These are phyloP conservation scores for Tetracladium setigerum DNA, from an alignment of 495 filamentous ascomycete species.

Conservation along the genomic window DNA sequence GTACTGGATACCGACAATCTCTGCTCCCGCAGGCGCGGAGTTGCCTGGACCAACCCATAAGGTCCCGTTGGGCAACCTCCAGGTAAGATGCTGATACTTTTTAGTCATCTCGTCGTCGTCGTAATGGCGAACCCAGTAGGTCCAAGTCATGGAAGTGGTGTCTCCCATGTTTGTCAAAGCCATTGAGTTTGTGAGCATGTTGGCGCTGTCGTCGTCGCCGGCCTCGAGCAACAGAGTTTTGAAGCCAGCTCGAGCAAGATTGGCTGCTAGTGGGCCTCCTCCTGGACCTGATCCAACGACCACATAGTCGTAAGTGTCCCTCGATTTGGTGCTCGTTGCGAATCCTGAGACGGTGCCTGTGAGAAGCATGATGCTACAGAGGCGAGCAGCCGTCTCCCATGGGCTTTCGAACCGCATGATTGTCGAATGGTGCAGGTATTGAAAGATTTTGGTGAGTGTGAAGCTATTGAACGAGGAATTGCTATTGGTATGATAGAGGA, in stretches of 20 bases:
- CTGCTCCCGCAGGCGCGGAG: conserved; percentile 32
- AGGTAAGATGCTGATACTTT: conserved; percentile 35
- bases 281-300: conserved; percentile 60
- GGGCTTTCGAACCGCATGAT: too few species aligned
- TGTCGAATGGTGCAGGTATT: too few species aligned
- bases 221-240: conserved; percentile 56
- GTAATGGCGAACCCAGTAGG: conserved; percentile 42
- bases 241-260: conserved; percentile 51
- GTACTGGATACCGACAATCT: conserved; percentile 33
- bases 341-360: too few species aligned
- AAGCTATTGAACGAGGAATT: too few species aligned
- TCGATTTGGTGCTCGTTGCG: neutral
- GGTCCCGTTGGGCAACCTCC: conserved; percentile 30
- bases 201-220: conserved; percentile 47
- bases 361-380: too few species aligned
- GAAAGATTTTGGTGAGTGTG: too few species aligned
- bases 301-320: conserved; percentile 50
- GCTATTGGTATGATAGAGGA: too few species aligned
- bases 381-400: too few species aligned
- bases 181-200: too few species aligned
- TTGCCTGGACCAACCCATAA: conserved; percentile 32
- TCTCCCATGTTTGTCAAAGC: too few species aligned
- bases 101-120: conserved; percentile 28
- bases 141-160: conserved; percentile 41
- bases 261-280: conserved; percentile 53